phyloP scores from a whole-genome alignment of 2,329 filamentous ascomycete genomes.

The Alternaria incomplexa region DNA sequence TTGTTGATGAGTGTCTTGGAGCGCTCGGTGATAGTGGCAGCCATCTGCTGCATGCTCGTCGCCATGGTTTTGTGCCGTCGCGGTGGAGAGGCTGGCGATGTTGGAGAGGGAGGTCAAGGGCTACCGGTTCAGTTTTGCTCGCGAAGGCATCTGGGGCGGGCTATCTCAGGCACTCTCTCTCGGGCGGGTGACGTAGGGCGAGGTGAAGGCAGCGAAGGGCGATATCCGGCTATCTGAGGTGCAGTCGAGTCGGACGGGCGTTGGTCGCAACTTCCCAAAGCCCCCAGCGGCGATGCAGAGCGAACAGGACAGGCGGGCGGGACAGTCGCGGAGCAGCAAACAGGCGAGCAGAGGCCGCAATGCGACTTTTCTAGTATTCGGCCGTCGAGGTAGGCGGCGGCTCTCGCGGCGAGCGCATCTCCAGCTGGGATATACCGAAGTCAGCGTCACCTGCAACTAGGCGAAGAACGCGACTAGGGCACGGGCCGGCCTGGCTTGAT shows the following conservation, averaged over 20 bases:
- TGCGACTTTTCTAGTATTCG: slow-evolving; percentile 3
- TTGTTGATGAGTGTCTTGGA: slow-evolving; percentile 65
- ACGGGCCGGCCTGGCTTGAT: slow-evolving; percentile 17
- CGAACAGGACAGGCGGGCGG: background rate
- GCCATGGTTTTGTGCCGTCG: slow-evolving; percentile 32
- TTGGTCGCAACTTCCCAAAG: slow-evolving; percentile 27
- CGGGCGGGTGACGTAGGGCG: slow-evolving; percentile 13
- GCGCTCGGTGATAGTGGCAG: slow-evolving; percentile 48
- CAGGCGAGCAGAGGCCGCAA: background rate
- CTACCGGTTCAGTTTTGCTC: slow-evolving; percentile 20
- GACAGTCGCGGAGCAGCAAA: background rate
- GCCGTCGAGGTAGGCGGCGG: slow-evolving; percentile 29
- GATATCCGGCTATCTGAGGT: slow-evolving; percentile 7
- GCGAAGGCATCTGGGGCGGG: slow-evolving; percentile 17
- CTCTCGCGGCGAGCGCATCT: slow-evolving; percentile 31
- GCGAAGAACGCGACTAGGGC: slow-evolving; percentile 26
- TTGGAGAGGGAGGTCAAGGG: slow-evolving; percentile 5
- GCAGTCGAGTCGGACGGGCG: slow-evolving; percentile 14
- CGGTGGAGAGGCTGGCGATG: slow-evolving; percentile 6
- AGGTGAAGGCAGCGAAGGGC: slow-evolving; percentile 14
- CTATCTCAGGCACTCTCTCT: background rate
- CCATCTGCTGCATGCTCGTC: slow-evolving; percentile 51
- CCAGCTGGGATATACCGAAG: slow-evolving; percentile 25
- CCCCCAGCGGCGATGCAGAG: slow-evolving; percentile 2
- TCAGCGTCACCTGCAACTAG: slow-evolving; percentile 29